Evolutionary conservation across 2,329 filamentous ascomycete genomes (phyloP).

Genomic region (Aureobasidium pullulans): DNA sequence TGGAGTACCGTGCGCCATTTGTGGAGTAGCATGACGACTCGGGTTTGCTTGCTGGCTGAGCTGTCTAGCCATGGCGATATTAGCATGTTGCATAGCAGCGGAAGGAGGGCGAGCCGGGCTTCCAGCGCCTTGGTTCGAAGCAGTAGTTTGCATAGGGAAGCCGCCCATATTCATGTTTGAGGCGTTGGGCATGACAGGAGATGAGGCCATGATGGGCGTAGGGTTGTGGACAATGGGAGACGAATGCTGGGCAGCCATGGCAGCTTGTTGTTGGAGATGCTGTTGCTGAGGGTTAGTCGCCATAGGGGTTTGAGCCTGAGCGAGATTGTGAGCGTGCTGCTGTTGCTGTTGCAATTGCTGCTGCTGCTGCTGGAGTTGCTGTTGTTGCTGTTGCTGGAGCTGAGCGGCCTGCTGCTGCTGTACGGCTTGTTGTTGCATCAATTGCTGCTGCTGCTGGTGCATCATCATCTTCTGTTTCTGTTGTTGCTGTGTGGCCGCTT

Average conservation of each 20-base stretch:
- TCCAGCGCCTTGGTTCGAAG: slow-evolving; percentile 57
- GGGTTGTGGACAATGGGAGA: slow-evolving; percentile 52
- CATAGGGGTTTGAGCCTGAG: slow-evolving; percentile 16
- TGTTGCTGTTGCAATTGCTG: slow-evolving; percentile 39
- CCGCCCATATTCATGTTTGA: slow-evolving; percentile 30
- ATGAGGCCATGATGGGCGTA: slow-evolving; percentile 39
- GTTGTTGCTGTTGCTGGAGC: slow-evolving; percentile 32
- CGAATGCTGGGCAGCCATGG: slow-evolving; percentile 43
- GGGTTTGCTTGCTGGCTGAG: slow-evolving; percentile 30
- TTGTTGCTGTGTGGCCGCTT: slow-evolving; percentile 36
- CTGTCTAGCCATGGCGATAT: slow-evolving; percentile 30
- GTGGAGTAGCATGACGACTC: slow-evolving; percentile 30
- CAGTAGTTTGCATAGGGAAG: slow-evolving; percentile 49
- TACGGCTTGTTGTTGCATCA: slow-evolving; percentile 30
- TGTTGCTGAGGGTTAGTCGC: slow-evolving; percentile 19
- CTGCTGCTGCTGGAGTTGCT: slow-evolving; percentile 36
- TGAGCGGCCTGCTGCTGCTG: slow-evolving; percentile 41
- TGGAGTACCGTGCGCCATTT: slow-evolving; percentile 32
- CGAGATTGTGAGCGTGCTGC: slow-evolving; percentile 22
- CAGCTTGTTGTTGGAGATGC: slow-evolving; percentile 40
- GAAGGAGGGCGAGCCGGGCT: slow-evolving; percentile 62
- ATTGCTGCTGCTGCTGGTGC: slow-evolving; percentile 31
- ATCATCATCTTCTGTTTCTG: slow-evolving; percentile 40
- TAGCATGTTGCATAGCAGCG: slow-evolving; percentile 43
- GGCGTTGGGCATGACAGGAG: slow-evolving; percentile 32